These are phyloP conservation scores for Thymus quinquecostatus DNA, from an alignment of 257 asterid genomes.

Conservation along the genomic window DNA sequence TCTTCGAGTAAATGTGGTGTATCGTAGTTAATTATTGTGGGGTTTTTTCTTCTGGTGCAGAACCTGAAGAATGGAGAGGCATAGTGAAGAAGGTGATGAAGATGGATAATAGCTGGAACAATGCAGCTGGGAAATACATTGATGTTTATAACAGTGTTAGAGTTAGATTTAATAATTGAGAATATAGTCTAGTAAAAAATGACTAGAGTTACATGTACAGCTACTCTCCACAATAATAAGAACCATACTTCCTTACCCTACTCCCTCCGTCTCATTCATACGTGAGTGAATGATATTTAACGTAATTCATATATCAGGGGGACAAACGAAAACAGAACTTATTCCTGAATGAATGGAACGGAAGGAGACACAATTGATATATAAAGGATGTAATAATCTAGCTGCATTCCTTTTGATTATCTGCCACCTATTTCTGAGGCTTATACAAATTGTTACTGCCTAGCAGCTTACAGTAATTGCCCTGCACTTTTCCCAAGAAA, in stretches of 20 bases:
- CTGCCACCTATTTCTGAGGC: conserved; percentile 44
- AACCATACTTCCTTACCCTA: no score
- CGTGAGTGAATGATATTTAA: no score
- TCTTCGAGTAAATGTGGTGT: no score
- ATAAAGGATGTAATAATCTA: conserved; percentile 34
- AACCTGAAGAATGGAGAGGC: conserved; percentile 59
- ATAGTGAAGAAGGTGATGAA: conserved; percentile 59
- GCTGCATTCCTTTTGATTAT: conserved; percentile 47
- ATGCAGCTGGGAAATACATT: conserved; percentile 77
- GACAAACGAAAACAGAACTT: no score
- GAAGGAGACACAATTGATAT: neutral
- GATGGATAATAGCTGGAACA: conserved; percentile 80
- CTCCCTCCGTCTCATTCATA: no score
- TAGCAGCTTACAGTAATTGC: conserved; percentile 49
- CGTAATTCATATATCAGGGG: no score
- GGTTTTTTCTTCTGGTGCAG: conserved; percentile 46
- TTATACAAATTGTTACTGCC: conserved; percentile 46
- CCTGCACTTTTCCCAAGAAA: conserved; percentile 39
- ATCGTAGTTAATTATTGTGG: neutral
- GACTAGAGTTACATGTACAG: neutral
- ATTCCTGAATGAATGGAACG: conserved; percentile 26
- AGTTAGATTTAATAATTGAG: conserved; percentile 28
- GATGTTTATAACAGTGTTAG: conserved; percentile 61
- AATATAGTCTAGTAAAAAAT: neutral
- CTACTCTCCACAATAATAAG: no score